Conservation (phyloP, 2,329 filamentous ascomycete species). For the Penicillium sclerotigenum region DNA sequence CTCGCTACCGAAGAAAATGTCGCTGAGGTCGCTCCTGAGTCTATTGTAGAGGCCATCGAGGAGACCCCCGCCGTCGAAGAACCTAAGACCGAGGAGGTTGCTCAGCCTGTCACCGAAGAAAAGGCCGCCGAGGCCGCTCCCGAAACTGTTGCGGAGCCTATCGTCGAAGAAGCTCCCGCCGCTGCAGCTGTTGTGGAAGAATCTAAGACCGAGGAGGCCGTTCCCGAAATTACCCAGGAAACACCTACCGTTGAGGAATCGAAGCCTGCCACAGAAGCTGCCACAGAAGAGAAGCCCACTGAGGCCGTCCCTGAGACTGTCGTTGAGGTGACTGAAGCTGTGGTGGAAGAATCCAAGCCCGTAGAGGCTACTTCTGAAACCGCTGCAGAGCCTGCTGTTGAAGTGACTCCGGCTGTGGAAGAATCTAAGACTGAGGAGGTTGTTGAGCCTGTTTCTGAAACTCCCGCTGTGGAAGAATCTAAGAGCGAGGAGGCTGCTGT, state of each 20-base stretch:
- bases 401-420: neutral
- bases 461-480: neutral
- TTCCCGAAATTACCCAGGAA: neutral
- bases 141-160: neutral
- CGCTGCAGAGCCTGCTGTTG: neutral
- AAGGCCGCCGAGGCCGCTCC: neutral
- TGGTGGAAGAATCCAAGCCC: neutral
- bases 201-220: neutral
- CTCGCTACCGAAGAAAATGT: neutral
- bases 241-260: too few species aligned
- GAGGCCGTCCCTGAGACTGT: neutral
- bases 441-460: neutral
- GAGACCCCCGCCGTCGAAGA: neutral
- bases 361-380: slow-evolving; percentile 3
- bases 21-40: neutral
- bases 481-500: neutral
- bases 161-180: slow-evolving; percentile 4
- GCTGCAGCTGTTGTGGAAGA: slow-evolving; percentile 3
- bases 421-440: neutral
- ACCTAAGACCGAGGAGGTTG: slow-evolving; percentile 2
- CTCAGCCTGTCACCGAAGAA: slow-evolving; percentile 9
- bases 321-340: slow-evolving; percentile 9
- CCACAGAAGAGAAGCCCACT: neutral
- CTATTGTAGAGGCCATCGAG: neutral
- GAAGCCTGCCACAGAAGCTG: too few species aligned